Evolutionary conservation across 768 basidiomycete species (phyloP).

Genomic region (Chalciporus sphaerocephalus): DNA sequence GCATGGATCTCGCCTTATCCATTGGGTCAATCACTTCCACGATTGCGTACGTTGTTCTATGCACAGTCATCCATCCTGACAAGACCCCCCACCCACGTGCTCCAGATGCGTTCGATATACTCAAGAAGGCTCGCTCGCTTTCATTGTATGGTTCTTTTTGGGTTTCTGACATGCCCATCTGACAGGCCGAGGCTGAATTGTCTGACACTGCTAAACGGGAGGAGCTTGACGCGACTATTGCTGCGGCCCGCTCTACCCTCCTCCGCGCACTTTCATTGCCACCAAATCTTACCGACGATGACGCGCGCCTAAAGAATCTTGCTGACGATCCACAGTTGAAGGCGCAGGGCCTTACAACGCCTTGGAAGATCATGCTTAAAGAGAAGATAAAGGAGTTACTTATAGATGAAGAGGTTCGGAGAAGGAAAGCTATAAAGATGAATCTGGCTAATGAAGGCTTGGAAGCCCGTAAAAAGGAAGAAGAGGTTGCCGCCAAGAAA

Average conservation of each 20-base stretch:
- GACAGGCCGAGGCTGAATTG: conserved; percentile 79
- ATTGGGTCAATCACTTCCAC: neutral
- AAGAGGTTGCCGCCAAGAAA: conserved; percentile 71
- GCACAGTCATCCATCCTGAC: conserved; percentile 94
- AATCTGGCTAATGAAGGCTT: conserved; percentile 88
- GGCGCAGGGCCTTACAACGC: conserved; percentile 39
- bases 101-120: conserved; percentile 87
- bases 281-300: conserved; percentile 51
- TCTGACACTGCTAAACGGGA: conserved; percentile 75
- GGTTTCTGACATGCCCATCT: neutral
- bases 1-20: neutral
- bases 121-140: conserved; percentile 70
- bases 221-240: conserved; percentile 75
- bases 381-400: conserved; percentile 77
- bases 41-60: conserved; percentile 40
- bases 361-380: conserved; percentile 63
- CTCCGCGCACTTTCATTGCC: conserved; percentile 65
- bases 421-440: conserved; percentile 84
- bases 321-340: conserved; percentile 35
- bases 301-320: conserved; percentile 49
- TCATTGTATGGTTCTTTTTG: neutral
- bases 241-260: conserved; percentile 64
- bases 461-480: conserved; percentile 91
- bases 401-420: conserved; percentile 84
- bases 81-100: conserved; percentile 86